Conservation (phyloP, 2,329 filamentous ascomycete genomes). For the Reticulascus tulasneorum region DNA sequence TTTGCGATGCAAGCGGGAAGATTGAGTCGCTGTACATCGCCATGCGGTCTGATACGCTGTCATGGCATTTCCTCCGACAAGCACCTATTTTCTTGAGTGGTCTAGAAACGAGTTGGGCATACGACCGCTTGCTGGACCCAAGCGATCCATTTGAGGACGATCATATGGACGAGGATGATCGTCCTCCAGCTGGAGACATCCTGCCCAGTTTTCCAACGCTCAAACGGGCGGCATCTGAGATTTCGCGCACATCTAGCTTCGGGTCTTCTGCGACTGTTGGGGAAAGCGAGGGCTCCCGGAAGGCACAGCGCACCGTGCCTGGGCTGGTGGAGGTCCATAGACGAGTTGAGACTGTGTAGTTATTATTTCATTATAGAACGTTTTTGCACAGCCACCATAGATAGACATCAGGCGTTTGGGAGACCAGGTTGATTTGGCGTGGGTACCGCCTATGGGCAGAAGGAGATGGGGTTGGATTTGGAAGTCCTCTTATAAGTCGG, state of each 20-base stretch:
- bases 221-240: constrained; percentile 51
- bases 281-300: constrained; percentile 26
- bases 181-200: constrained; percentile 45
- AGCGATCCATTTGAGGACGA: constrained; percentile 31
- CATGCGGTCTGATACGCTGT: constrained; percentile 49
- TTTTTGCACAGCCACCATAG: constrained; percentile 1
- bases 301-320: constrained; percentile 32
- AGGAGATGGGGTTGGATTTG: too few species aligned
- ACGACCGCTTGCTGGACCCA: constrained; percentile 46
- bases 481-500: too few species aligned
- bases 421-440: too few species aligned
- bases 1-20: constrained; percentile 48
- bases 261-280: constrained; percentile 28
- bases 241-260: constrained; percentile 45
- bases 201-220: constrained; percentile 31
- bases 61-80: constrained; percentile 49
- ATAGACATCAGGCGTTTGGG: too few species aligned
- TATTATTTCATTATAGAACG: background rate
- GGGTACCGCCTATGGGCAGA: too few species aligned
- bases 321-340: constrained; percentile 35
- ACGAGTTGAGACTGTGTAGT: constrained; percentile 33
- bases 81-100: constrained; percentile 46
- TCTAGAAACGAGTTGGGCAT: constrained; percentile 51
- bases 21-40: constrained; percentile 59
- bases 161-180: constrained; percentile 29